These are phyloP conservation scores for Carnegiea gigantea DNA, from an alignment of 179 eudicot species.

Conservation along the genomic window DNA sequence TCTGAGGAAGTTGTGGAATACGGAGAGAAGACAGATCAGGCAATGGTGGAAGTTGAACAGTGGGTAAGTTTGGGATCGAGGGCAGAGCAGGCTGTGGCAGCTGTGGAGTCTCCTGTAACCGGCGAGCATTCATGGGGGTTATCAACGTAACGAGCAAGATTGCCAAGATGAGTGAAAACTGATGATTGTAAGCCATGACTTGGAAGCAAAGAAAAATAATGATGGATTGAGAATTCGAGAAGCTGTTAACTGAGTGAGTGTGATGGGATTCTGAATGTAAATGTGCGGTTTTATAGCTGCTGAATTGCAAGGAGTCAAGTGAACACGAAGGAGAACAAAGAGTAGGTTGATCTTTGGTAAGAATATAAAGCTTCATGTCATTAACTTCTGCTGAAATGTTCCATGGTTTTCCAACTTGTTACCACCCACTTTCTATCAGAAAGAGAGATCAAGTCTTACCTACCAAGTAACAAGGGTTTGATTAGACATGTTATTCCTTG, in stretches of 20 bases:
- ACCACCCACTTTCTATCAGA: conserved; percentile 3
- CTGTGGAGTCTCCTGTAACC: neutral
- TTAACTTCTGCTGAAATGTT: conserved; percentile 13
- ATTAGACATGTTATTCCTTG: neutral
- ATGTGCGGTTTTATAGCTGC: conserved; percentile 16
- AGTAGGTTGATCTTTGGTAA: conserved; percentile 16
- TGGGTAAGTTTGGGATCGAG: conserved; percentile 9
- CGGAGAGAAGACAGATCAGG: conserved; percentile 21
- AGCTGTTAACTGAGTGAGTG: neutral
- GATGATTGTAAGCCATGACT: conserved; percentile 19
- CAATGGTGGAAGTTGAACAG: conserved; percentile 18
- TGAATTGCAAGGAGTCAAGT: neutral
- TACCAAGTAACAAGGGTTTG: neutral
- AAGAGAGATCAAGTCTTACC: neutral
- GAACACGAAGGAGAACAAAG: neutral
- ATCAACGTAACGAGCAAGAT: neutral
- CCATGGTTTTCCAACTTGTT: neutral
- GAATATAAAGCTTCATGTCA: conserved; percentile 5
- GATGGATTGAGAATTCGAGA: neutral
- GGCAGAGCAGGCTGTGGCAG: conserved; percentile 20
- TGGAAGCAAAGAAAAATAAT: neutral
- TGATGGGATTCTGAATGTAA: neutral
- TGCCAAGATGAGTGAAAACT: conserved; percentile 4
- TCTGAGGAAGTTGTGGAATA: conserved; percentile 16
- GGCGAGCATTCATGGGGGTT: conserved; percentile 17